phyloP scores from a whole-genome alignment of 2,329 filamentous ascomycete species.

The Arthrobotrys sinensis region DNA sequence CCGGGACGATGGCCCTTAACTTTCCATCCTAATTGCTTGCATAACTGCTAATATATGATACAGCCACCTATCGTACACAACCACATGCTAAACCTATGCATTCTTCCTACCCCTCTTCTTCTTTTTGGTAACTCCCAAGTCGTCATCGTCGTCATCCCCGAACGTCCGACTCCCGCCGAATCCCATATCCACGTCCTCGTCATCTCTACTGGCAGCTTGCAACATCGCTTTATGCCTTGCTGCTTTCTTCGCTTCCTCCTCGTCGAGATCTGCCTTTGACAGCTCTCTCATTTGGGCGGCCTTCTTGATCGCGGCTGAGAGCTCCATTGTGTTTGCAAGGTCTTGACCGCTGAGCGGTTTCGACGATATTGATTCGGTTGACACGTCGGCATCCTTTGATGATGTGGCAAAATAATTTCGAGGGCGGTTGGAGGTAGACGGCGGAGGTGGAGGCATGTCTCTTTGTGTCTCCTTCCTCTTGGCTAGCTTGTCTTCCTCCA shows the following conservation, averaged over 20 bases:
- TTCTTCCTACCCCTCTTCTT: conserved; percentile 81
- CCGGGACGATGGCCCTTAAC: background rate
- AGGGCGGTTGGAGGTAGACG: conserved; percentile 67
- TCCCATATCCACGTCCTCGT: conserved; percentile 92
- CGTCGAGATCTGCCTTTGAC: conserved; percentile 65
- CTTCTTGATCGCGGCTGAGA: conserved; percentile 86
- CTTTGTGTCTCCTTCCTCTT: conserved; percentile 62
- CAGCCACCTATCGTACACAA: conserved; percentile 25
- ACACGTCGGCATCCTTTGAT: conserved; percentile 69
- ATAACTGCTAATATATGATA: conserved; percentile 16
- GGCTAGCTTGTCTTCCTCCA: conserved; percentile 69
- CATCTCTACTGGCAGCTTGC: conserved; percentile 80
- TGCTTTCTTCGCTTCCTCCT: conserved; percentile 74
- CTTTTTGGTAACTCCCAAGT: conserved; percentile 72
- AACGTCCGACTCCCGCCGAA: conserved; percentile 86
- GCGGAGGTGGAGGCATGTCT: conserved; percentile 62
- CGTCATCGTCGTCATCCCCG: conserved; percentile 82
- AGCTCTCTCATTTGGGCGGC: conserved; percentile 72
- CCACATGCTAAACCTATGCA: conserved; percentile 65
- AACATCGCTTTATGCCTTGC: conserved; percentile 82
- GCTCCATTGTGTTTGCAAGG: conserved; percentile 76
- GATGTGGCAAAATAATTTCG: conserved; percentile 70
- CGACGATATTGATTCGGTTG: conserved; percentile 65
- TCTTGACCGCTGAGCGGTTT: conserved; percentile 70
- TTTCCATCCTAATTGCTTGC: conserved; percentile 10